Base-by-base conservation (phyloP, 2,329 filamentous ascomycete species). In the Cryphonectria japonica region DNA sequence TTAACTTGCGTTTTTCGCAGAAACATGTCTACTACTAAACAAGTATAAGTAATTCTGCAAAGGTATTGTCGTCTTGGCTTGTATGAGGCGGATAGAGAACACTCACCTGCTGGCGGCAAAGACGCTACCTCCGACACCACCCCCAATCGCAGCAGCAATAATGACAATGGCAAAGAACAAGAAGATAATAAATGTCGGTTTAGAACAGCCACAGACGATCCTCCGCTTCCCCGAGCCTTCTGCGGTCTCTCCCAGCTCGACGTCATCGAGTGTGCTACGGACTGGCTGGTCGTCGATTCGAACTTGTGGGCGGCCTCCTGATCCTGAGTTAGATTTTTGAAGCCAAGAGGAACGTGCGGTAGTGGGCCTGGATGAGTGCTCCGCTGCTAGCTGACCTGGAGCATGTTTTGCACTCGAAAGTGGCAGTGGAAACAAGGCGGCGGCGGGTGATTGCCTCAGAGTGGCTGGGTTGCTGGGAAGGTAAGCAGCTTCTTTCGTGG, bases 151-250 rank as follows among this genome's bases (percentile, higher is more conserved):
- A 26, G 70, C 70, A 8, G 68, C 70, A 0, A 72, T 26, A 14
- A 71, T 29, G 19, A 72, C 70, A 3, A 72, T 65, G 22, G 67
- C 16, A 22, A 72, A 64, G 50, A 72, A 72, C 29, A 70, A 19
- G 1, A 72, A 43, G 0, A 72, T 34, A 13, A 68, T 67, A 14
- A 72, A 69, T 5, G 68, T 70, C 50, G 70, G 54, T 52, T 59
- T 16, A 3, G 70, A 72, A 41, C 64, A 67, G 22, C 70, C 70
- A 41, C 68, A 72, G 22, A 72, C 60, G 8, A 62, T 37, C 59
- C 14, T 62, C 59, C 46, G 34, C 66, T 14, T 59, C 61, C 32
- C 34, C 2, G 29, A 8, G 16, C 13, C 29, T 19, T 32, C 26
- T 16, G 13, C 9, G 14, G 1, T 14, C 7, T 59, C 34, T 11